phyloP scores from a whole-genome alignment of 2,329 filamentous ascomycete species.

The Colletotrichum sidae region DNA sequence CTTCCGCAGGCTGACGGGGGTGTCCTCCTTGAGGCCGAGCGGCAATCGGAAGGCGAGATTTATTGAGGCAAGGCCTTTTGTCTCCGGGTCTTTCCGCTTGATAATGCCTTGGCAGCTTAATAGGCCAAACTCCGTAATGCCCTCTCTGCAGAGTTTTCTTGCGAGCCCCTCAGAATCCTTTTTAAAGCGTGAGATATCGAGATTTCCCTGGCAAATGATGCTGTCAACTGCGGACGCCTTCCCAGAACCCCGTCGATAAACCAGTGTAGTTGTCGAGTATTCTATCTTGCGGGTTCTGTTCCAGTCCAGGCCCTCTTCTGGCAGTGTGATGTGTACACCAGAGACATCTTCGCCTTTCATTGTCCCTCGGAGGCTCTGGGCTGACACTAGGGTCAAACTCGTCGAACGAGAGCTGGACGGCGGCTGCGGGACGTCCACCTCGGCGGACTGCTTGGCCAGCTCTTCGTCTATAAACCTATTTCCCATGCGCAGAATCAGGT shows the following conservation, averaged over 20 bases:
- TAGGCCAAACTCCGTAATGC: neutral
- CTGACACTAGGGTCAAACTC: neutral
- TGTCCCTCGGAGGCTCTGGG: neutral
- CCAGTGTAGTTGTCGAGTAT: neutral
- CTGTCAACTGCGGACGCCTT: neutral
- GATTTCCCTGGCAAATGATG: neutral
- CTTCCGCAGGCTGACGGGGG: neutral
- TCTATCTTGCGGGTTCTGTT: neutral
- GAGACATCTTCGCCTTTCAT: neutral
- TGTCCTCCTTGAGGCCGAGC: neutral
- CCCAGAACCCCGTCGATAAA: neutral
- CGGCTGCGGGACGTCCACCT: neutral
- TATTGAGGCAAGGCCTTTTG: neutral
- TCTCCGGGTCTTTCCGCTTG: neutral
- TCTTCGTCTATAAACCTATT: conserved; percentile 2
- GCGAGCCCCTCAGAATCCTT: neutral
- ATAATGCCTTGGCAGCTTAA: neutral
- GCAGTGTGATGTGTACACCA: neutral
- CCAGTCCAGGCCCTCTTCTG: conserved; percentile 14
- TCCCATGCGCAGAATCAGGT: conserved; percentile 1
- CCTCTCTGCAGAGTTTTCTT: neutral
- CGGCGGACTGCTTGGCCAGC: neutral
- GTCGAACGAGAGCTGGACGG: neutral
- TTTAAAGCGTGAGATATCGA: neutral
- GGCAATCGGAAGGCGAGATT: conserved; percentile 3